Base-by-base conservation (phyloP, 208 protist genomes). In the Wallacemonas sp. region DNA sequence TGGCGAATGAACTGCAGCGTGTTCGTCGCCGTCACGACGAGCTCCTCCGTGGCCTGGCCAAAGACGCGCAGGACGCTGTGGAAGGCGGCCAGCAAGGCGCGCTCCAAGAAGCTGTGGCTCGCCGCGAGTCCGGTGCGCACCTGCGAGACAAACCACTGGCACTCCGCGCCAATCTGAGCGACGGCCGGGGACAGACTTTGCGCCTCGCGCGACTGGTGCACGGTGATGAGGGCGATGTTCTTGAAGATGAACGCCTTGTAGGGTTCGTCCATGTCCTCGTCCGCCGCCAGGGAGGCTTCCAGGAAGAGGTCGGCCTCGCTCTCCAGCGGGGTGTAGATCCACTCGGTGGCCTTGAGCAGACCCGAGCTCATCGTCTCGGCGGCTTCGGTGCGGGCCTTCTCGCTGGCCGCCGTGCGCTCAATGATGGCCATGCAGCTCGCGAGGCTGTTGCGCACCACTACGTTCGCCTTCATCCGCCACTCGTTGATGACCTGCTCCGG, bases 381-480 rank as follows among this genome's bases (percentile, higher is more conserved):
- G n/a, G 65, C 67, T 22, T 57, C 45, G 32, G 52, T 46, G 20
- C 81, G 75, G 18, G 48, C 49, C 41, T 55, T 57, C 57, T 92
- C 87, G 31, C 70, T 68, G 2, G 46, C 44, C 28, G 45, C 41
- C 32, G 84, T 67, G 1, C 70, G 64, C 2, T 76, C 63, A 23
- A 44, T 57, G 26, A 92, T 61, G 14, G 72, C 65, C 25, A 78
- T 65, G 45, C 79, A 87, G 55, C 76, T 67, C 0, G 84, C 78
- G 14, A 82, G 67, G 26, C 73, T 80, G 65, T 93, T 84, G 18
- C 84, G 82, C 50, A 92, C 67, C 26, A 96, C 66, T 3, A 96
- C 79, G 67, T 84, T 90, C 12, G 83, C 85, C 65, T 85, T 88
- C 74, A 96, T 90, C 12, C 84, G 84, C 87, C 86, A 93, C 79